Conservation (phyloP, 768 basidiomycete species). For the Suillus tomentosus region DNA sequence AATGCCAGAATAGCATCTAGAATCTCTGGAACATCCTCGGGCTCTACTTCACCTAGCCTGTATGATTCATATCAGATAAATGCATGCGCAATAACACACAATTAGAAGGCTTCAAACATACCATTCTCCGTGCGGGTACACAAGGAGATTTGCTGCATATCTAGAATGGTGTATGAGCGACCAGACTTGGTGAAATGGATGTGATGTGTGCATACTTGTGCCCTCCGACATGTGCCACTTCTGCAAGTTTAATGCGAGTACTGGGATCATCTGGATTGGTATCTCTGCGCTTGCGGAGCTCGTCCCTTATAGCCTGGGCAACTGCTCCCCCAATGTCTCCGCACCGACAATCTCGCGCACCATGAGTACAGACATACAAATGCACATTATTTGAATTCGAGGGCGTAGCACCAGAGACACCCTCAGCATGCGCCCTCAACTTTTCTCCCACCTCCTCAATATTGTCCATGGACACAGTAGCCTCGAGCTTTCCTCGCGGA, state of each 20-base stretch:
- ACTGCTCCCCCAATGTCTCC: slow-evolving; percentile 64
- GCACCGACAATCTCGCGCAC: slow-evolving; percentile 77
- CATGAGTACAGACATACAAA: slow-evolving; percentile 80
- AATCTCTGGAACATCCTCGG: slow-evolving; percentile 56
- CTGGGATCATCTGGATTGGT: slow-evolving; percentile 28
- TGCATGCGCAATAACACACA: not conserved
- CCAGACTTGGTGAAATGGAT: not conserved
- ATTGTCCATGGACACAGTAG: slow-evolving; percentile 49
- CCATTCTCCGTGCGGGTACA: slow-evolving; percentile 78
- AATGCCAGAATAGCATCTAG: slow-evolving; percentile 45
- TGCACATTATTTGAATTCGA: slow-evolving; percentile 32
- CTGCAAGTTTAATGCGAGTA: slow-evolving; percentile 50
- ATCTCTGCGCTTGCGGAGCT: slow-evolving; percentile 44
- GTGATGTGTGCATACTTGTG: slow-evolving; percentile 60
- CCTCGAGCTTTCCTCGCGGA: slow-evolving; percentile 47
- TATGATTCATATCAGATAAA: not conserved
- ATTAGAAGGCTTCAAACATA: slow-evolving; percentile 31
- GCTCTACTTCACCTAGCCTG: slow-evolving; percentile 66
- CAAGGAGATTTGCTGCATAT: slow-evolving; percentile 67
- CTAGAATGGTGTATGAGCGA: slow-evolving; percentile 35
- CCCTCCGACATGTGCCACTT: slow-evolving; percentile 81
- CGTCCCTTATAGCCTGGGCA: slow-evolving; percentile 51
- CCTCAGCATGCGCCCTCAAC: slow-evolving; percentile 34
- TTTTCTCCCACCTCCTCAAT: slow-evolving; percentile 45
- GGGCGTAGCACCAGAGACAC: slow-evolving; percentile 10